A percentile compares a stretch with the other conserved stretches of the same genome.
Conservation (phyloP, 768 basidiomycete species). For the Suillus brevipes region DNA sequence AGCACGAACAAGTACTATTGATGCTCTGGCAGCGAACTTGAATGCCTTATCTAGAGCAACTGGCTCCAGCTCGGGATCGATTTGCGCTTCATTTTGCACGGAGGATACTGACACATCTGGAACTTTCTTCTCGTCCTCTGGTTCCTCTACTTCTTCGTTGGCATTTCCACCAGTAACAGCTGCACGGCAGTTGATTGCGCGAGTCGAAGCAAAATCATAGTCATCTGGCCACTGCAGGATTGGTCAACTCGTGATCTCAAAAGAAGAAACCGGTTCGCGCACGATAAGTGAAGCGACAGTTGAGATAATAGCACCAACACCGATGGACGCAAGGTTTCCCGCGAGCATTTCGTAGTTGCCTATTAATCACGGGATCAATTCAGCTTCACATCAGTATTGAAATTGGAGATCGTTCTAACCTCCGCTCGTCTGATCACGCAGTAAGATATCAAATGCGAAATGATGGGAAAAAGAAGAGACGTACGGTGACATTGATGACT, state of each 20-base stretch:
- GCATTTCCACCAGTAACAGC: slow-evolving; percentile 18
- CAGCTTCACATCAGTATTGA: slow-evolving; percentile 2
- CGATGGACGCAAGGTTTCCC: slow-evolving; percentile 86
- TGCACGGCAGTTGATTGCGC: slow-evolving; percentile 60
- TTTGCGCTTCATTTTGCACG: slow-evolving; percentile 37
- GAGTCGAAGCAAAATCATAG: slow-evolving; percentile 79
- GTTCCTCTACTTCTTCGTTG: slow-evolving; percentile 20
- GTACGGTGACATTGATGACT: slow-evolving; percentile 66
- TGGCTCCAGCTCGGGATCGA: slow-evolving; percentile 64
- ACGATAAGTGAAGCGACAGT: slow-evolving; percentile 64
- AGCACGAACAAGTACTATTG: slow-evolving; percentile 57
- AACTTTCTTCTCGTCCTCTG: slow-evolving; percentile 41
- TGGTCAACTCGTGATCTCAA: not conserved
- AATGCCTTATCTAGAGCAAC: slow-evolving; percentile 71
- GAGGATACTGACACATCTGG: slow-evolving; percentile 31
- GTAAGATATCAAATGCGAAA: not conserved
- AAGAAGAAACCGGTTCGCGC: slow-evolving; percentile 22
- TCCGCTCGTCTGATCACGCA: slow-evolving; percentile 43
- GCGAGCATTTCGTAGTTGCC: slow-evolving; percentile 76
- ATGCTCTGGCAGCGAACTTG: slow-evolving; percentile 77
- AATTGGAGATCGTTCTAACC: slow-evolving; percentile 40
- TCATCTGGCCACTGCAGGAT: slow-evolving; percentile 67
- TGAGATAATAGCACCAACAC: slow-evolving; percentile 76
- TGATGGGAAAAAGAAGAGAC: slow-evolving; percentile 22
- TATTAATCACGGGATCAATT: slow-evolving; percentile 9